Evolutionary conservation across 176 grass and related monocot genomes (phyloP).

Genomic region (Echinochloa phyllopogon): DNA sequence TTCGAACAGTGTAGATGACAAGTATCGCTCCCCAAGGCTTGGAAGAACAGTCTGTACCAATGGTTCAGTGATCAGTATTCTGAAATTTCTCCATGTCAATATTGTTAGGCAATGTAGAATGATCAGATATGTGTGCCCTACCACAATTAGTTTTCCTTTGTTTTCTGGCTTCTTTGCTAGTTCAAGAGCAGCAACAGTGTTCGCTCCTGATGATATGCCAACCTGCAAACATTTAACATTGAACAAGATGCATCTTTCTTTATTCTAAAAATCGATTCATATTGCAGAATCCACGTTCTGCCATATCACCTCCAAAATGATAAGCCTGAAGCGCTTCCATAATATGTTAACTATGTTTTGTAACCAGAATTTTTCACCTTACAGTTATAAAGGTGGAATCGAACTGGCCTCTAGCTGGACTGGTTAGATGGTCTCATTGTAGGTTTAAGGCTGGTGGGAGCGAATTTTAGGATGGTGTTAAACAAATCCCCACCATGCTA

Average conservation of each 20-base stretch:
- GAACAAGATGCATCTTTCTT: background rate
- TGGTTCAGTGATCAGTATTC: background rate
- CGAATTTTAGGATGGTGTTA: no score
- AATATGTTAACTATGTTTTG: background rate
- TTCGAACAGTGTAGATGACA: slow-evolving; percentile 79
- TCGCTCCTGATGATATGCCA: slow-evolving; percentile 96
- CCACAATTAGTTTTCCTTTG: slow-evolving; percentile 97
- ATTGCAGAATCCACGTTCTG: background rate
- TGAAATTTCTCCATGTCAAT: slow-evolving; percentile 4
- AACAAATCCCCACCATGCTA: no score
- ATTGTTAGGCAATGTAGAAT: background rate
- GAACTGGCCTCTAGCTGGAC: no score
- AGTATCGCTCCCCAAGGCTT: slow-evolving; percentile 79
- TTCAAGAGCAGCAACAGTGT: slow-evolving; percentile 78
- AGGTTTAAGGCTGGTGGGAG: no score
- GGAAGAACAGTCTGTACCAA: slow-evolving; percentile 79
- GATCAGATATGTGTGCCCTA: slow-evolving; percentile 39
- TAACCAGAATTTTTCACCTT: background rate
- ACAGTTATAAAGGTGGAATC: background rate
- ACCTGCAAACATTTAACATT: slow-evolving; percentile 55
- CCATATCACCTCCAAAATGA: background rate
- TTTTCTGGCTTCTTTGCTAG: slow-evolving; percentile 89
- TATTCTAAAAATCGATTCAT: background rate
- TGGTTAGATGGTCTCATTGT: no score
- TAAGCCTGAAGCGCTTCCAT: background rate